Evolutionary conservation across 345 rosid species (phyloP), one percentile per base, ranked within the genome.

Genomic region (Hibiscus tridactylites): DNA sequence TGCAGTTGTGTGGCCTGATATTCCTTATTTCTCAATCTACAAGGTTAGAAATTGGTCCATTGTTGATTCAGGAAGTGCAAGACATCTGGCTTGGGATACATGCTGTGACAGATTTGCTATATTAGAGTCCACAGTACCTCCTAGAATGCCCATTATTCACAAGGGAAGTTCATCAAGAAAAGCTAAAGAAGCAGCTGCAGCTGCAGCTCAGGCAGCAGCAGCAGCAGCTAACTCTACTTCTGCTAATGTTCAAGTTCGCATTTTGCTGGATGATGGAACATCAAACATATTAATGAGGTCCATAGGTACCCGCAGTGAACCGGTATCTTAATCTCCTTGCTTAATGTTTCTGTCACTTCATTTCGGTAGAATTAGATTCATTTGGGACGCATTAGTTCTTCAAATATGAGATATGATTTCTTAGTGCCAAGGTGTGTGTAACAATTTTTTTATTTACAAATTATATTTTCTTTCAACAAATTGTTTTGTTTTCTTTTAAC

Each of bases 21-120:
- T 92, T 67, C 90, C 92, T 19, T 84, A 92, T 84, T 95, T 95
- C 86, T 88, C 97, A 66, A 78, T 95, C 79, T 95, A 90, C 89
- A 95, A 92, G 81, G 96, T 90, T 65, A 89, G 93, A 66, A 96
- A 90, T 77, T 95, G 99, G 99, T 83, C 97, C 39, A 79, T 90
- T 79, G 97, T 95, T 82, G 99, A 95, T 82, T 95, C 92, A 76
- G 99, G 97, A 70, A 88, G 91, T 84, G 99, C 99, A 72, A 92
- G 96, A 79, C 86, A 87, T 81, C 83, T 95, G 80, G 97, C 97
- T 26, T 95, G 99, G 99, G 99, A 95, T 81, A 85, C 91, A 68
- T 89, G 97, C 71, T 86, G 86, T 49, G 99, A 95, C 75, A 92
- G 93, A 82, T 95, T 92, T 82, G 91, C 99, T 58, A 87, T 95